Base-by-base conservation (phyloP, 2,329 filamentous ascomycete genomes). In the Coniochaeta prunicola region DNA sequence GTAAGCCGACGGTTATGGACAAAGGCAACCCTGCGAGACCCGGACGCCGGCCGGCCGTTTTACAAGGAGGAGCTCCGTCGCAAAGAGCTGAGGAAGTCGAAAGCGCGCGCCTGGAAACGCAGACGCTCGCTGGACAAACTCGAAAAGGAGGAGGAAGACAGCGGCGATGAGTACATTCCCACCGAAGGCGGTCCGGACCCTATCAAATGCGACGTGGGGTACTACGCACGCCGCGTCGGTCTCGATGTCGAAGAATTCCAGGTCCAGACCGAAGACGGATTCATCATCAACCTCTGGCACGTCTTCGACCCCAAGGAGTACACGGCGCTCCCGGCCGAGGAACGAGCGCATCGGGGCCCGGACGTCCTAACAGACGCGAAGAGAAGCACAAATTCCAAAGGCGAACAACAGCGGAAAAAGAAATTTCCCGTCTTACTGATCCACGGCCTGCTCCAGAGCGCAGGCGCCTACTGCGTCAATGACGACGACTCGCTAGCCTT, bases 241-340 rank as follows among this genome's bases (percentile, higher is more conserved):
- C 80, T 97, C 1, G 91, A 97, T 61, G 84, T 91, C 26, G 92
- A 97, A 68, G 82, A 83, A 10, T 90, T 91, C 66, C 80, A 90
- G 56, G 92, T 97, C 0, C 88, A 96, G 71, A 97, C 93, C 0
- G 92, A 97, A 70, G 93, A 97, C 67, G 92, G 92, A 0, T 97
- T 96, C 69, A 84, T 97, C 53, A 89, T 97, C 62, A 85, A 89
- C 24, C 78, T 97, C 1, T 96, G 90, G 87, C 93, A 97, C 70
- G 80, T 97, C 28, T 96, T 90, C 70, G 88, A 96, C 63, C 93
- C 93, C 0, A 82, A 80, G 55, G 88, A 93, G 60, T 88, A 91
- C 68, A 77, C 76, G 0, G 79, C 80, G 1, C 71, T 81, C 4
- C 67, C 76, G 0, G 70, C 77, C 1, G 71, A 77, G 1, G 75